Conservation (phyloP, 1,284 basidiomycete genomes). For the Ganoderma lingzhi region DNA sequence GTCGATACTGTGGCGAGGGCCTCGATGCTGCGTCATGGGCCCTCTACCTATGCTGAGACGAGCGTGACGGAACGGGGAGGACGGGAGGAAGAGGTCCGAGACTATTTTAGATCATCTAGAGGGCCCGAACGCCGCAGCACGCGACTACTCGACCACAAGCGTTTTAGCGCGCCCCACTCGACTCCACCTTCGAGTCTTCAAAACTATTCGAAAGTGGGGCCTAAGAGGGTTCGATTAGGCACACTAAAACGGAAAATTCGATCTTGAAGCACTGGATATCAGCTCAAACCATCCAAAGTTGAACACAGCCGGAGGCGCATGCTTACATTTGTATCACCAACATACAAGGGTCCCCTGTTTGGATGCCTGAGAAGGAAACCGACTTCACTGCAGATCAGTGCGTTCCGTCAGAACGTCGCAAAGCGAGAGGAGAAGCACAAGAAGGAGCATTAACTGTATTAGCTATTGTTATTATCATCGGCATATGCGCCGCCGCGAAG, state of each 20-base stretch:
- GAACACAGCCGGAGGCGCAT: not conserved
- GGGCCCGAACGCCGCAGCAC: not conserved
- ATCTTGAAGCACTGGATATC: not conserved
- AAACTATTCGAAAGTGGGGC: not conserved
- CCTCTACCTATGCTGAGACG: not conserved
- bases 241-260: not conserved
- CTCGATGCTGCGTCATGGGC: not conserved
- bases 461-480: slow-evolving; percentile 9
- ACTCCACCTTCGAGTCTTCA: not conserved
- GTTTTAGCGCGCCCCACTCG: not conserved
- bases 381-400: not conserved
- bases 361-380: not conserved
- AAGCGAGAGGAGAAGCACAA: slow-evolving; percentile 5
- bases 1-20: slow-evolving; percentile 8
- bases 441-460: slow-evolving; percentile 2
- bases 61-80: not conserved
- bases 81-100: not conserved
- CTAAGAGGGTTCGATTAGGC: not conserved
- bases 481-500: not conserved
- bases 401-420: not conserved
- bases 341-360: not conserved
- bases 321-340: not conserved
- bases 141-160: not conserved
- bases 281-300: not conserved
- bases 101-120: slow-evolving; percentile 12